Base-by-base conservation (phyloP, 768 basidiomycete genomes). In the Sistotremastrum niveocremeum region DNA sequence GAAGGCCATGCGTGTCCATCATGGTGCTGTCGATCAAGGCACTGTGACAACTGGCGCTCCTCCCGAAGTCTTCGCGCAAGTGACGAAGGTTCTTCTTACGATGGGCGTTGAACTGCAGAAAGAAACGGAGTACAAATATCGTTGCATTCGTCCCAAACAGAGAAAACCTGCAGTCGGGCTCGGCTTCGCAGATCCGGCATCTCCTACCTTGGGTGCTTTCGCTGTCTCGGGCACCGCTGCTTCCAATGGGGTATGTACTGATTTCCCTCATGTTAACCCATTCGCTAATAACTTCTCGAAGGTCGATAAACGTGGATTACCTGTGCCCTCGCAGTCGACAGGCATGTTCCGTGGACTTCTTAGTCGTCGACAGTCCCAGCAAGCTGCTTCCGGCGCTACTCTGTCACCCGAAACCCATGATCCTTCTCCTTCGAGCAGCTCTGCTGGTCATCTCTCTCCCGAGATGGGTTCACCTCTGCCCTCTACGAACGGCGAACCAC, bases 61-160 rank as follows among this genome's bases (percentile, higher is more conserved):
- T 34, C 77, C 81, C 1, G 84, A 87, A 53, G 91, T 98, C 34
- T 87, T 98, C 68, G 76, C 72, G 49, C 86, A 90, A 58, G 76
- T 98, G 32, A 74, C 75, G 56, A 71, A 72, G 50, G 83, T 91
- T 8, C 69, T 99, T 49, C 74, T 78, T 53, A 76, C 74, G 33
- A 90, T 98, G 88, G 95, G 94, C 12, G 69, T 99, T 46, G 90
- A 93, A 48, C 73, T 93, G 48, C 77, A 83, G 55, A 63, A 77
- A 33, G 95, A 99, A 65, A 82, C 79, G 52, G 89, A 95, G 57
- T 98, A 75, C 67, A 93, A 89, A 69, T 82, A 82, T 57, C 70
- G 86, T 49, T 95, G 93, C 59, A 71, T 90, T 32, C 71, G 93
- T 28, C 68, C 71, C 37, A 88, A 91, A 72, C 73, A 71, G 60